Conservation (phyloP, 352 stramenopile species). For the Globisporangium takayamanum region DNA sequence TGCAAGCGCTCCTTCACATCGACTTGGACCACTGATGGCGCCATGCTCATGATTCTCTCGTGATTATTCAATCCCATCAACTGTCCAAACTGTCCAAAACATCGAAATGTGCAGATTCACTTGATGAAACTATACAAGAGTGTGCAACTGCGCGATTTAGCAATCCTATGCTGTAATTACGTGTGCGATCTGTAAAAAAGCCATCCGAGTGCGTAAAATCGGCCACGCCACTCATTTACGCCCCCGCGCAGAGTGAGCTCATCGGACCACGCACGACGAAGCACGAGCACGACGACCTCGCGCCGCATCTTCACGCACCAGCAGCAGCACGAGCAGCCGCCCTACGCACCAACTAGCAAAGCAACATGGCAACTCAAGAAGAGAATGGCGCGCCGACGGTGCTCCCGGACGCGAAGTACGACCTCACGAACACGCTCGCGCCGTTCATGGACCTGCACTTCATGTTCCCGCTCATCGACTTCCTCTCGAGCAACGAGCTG, state of each 20-base stretch:
- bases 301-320: background rate
- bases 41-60: no score
- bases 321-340: background rate
- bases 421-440: slow-evolving; percentile 92
- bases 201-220: slow-evolving; percentile 11
- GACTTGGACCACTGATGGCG: no score
- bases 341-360: background rate
- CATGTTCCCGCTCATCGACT: slow-evolving; percentile 97
- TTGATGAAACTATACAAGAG: no score
- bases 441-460: slow-evolving; percentile 96
- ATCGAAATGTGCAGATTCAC: no score
- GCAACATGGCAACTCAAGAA: slow-evolving; percentile 32
- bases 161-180: slow-evolving; percentile 19
- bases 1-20: no score
- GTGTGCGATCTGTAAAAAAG: slow-evolving; percentile 14
- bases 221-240: slow-evolving; percentile 36
- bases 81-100: no score
- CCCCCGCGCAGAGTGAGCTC: slow-evolving; percentile 3
- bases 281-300: slow-evolving; percentile 1
- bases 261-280: slow-evolving; percentile 10
- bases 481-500: slow-evolving; percentile 85
- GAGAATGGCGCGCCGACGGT: slow-evolving; percentile 36
- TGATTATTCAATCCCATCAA: background rate
- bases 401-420: slow-evolving; percentile 76
- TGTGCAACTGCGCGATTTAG: no score